Evolutionary conservation across 2,329 filamentous ascomycete species (phyloP), one percentile per base, ranked within the genome.

Genomic region (Ophiocordyceps camponoti-rufipedis): DNA sequence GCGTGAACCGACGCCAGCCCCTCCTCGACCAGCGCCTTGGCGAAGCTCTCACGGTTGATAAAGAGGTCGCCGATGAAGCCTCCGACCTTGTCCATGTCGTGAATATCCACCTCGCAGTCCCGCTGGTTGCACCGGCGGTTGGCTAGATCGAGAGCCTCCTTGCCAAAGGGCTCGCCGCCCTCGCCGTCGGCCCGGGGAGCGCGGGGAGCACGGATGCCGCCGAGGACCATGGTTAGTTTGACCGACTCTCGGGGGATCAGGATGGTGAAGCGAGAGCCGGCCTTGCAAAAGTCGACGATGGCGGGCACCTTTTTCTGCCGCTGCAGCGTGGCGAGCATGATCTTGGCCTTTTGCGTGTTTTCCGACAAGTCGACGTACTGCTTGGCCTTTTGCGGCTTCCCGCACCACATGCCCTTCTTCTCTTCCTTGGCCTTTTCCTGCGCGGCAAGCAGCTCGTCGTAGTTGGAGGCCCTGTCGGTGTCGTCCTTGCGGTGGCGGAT

Each of bases 11-110:
- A 82, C 14, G 91, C 89, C 29, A 95, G 72, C 49, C 91, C 91
- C 64, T 98, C 91, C 63, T 96, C 91, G 1, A 98, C 78, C 1
- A 98, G 74, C 2, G 85, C 63, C 70, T 94, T 95, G 56, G 88
- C 85, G 58, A 98, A 94, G 68, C 85, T 96, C 65, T 96, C 89
- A 45, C 88, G 84, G 69, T 87, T 89, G 61, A 98, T 76, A 62
- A 87, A 95, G 23, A 98, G 72, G 13, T 86, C 85, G 46, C 91
- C 91, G 53, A 98, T 96, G 69, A 98, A 98, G 35, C 91, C 91
- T 55, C 91, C 91, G 28, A 91, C 81, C 71, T 95, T 96, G 71
- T 98, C 91, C 53, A 86, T 84, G 55, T 88, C 87, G 61, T 94
- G 80, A 18, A 98, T 82, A 55, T 98, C 88, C 48, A 98, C 85